Conservation (phyloP, 768 basidiomycete species). For the Mycena galopus region DNA sequence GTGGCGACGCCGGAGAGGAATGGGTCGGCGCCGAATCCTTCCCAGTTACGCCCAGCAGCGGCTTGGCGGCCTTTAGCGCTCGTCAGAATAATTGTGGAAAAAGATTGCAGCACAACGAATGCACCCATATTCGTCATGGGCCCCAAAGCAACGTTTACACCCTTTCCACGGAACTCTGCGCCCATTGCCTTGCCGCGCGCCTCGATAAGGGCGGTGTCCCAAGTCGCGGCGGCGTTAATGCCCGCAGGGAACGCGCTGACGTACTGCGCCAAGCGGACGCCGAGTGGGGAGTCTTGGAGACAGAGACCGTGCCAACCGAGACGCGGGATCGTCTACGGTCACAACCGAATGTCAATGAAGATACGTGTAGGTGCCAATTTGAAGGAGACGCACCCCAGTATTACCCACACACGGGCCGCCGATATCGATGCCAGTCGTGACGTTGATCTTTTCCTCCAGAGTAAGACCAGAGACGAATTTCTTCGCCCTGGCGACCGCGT, state of each 20-base stretch:
- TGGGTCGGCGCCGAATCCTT: not conserved
- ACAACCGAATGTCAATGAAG: not conserved
- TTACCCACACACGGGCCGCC: conserved; percentile 42
- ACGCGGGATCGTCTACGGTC: conserved; percentile 41
- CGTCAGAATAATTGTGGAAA: not conserved
- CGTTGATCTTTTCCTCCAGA: conserved; percentile 43
- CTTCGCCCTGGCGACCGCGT: not conserved
- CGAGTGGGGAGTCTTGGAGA: conserved; percentile 64
- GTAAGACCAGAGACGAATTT: conserved; percentile 35
- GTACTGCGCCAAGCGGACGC: conserved; percentile 67
- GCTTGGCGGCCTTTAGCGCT: not conserved
- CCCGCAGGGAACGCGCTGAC: conserved; percentile 72
- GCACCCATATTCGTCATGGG: conserved; percentile 49
- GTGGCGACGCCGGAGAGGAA: not conserved
- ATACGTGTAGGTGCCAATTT: not conserved
- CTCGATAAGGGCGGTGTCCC: no score
- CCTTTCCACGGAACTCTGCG: no score
- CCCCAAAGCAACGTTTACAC: no score
- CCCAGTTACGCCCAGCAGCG: not conserved
- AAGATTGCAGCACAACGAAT: no score
- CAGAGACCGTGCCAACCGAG: conserved; percentile 39
- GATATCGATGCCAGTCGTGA: conserved; percentile 43
- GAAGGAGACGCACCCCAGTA: conserved; percentile 12
- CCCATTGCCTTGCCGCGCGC: no score
- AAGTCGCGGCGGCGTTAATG: no score